phyloP scores from a whole-genome alignment of 345 rosid genomes.

The Draba incana region DNA sequence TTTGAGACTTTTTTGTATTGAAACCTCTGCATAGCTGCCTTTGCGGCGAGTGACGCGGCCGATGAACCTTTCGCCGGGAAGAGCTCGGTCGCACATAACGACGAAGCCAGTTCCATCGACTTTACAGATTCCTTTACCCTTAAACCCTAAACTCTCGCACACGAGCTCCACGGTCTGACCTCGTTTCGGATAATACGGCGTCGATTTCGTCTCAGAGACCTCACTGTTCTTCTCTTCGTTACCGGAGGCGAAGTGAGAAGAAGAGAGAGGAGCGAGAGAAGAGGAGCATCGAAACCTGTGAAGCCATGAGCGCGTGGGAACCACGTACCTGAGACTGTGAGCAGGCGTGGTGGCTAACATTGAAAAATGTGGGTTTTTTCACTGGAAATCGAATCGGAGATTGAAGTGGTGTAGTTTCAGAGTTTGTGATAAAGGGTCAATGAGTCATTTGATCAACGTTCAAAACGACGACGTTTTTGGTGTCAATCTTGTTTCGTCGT shows the following conservation, averaged over 20 bases:
- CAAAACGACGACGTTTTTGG: background rate
- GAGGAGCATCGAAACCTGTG: conserved; percentile 42
- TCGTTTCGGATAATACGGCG: conserved; percentile 71
- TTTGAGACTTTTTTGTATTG: background rate
- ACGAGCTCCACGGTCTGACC: conserved; percentile 80
- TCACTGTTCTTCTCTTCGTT: conserved; percentile 27
- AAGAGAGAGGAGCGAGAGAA: conserved; percentile 37
- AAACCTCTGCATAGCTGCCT: conserved; percentile 87
- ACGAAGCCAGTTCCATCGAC: conserved; percentile 81
- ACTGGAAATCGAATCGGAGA: too few relatives aligned
- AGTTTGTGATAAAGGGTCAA: conserved; percentile 24
- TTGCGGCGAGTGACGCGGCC: conserved; percentile 85
- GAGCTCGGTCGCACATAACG: conserved; percentile 85
- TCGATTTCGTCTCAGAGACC: conserved; percentile 27
- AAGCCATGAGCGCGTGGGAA: conserved; percentile 44
- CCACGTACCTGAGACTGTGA: conserved; percentile 46
- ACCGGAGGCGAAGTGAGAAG: conserved; percentile 39
- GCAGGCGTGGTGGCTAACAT: conserved; percentile 48
- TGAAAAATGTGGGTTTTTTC: conserved; percentile 10
- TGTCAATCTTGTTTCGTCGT: background rate
- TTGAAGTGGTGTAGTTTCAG: too few relatives aligned
- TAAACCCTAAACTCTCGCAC: conserved; percentile 87
- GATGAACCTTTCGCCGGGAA: conserved; percentile 88
- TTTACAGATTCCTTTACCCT: conserved; percentile 86
- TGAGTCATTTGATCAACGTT: background rate